Percentiles rank a stretch among this genome's conserved stretches.
Conservation (phyloP, 2,329 filamentous ascomycete genomes). For the Aspergillus ibericus region DNA sequence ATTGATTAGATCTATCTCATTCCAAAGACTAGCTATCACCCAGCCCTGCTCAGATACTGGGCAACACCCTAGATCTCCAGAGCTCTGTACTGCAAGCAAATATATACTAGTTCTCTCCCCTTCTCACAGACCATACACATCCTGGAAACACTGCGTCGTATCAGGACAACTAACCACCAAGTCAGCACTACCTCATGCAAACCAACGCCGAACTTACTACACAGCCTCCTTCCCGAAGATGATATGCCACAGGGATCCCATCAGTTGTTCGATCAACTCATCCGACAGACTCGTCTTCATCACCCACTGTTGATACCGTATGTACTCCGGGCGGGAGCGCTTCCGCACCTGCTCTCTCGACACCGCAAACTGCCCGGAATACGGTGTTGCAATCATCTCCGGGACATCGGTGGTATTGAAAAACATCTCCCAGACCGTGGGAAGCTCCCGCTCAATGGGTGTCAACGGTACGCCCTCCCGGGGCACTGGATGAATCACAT, state of each 20-base stretch:
- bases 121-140: conserved; percentile 24
- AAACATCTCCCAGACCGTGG: conserved; percentile 29
- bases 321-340: conserved; percentile 54
- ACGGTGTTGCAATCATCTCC: conserved; percentile 54
- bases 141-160: conserved; percentile 25
- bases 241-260: conserved; percentile 67
- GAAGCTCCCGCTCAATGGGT: conserved; percentile 27
- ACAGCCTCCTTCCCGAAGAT: conserved; percentile 46
- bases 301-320: conserved; percentile 59
- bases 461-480: conserved; percentile 14
- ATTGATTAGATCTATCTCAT: too few species aligned
- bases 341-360: conserved; percentile 52
- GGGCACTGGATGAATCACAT: conserved; percentile 33
- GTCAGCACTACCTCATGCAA: neutral
- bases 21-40: neutral
- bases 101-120: too few species aligned
- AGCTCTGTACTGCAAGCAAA: too few species aligned
- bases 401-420: conserved; percentile 45
- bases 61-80: neutral
- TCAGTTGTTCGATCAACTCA: conserved; percentile 57
- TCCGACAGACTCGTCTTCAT: conserved; percentile 56
- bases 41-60: neutral
- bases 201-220: conserved; percentile 30
- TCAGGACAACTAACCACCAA: conserved; percentile 25
- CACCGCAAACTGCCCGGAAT: conserved; percentile 67